phyloP scores from a whole-genome alignment of 2,329 filamentous ascomycete genomes.

The Davidsoniella neocaledoniae region DNA sequence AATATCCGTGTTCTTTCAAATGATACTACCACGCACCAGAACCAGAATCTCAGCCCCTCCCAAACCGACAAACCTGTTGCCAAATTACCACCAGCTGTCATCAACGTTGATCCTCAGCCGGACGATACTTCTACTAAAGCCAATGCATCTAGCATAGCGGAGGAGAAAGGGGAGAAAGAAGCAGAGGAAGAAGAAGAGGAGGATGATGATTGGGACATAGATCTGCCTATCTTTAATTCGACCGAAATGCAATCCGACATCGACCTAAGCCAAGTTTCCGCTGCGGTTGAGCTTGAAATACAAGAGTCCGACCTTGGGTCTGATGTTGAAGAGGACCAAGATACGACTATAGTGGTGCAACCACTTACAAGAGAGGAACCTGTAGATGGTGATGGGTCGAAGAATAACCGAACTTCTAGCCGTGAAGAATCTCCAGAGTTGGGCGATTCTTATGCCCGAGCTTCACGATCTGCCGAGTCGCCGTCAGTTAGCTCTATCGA shows the following conservation, averaged over 20 bases:
- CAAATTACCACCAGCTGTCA: no score
- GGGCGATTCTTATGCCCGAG: not conserved
- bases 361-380: not conserved
- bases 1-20: no score
- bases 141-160: no score
- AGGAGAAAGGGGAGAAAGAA: not conserved
- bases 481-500: not conserved
- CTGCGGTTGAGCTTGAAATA: not conserved
- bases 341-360: not conserved
- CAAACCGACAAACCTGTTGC: no score
- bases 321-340: not conserved
- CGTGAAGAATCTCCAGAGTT: conserved; percentile 1
- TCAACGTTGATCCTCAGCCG: no score
- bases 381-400: not conserved
- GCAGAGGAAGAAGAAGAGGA: conserved; percentile 6
- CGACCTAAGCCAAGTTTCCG: conserved; percentile 7
- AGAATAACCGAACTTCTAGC: no score
- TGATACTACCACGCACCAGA: no score
- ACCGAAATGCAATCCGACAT: conserved; percentile 5
- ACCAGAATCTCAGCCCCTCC: no score
- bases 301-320: not conserved
- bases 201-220: conserved; percentile 10
- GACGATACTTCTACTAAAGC: no score
- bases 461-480: not conserved
- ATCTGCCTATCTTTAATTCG: conserved; percentile 9